Percentiles rank a stretch among this genome's conserved stretches.
Conservation (phyloP, 2,329 filamentous ascomycete species). For the Thermochaetoides dissita region DNA sequence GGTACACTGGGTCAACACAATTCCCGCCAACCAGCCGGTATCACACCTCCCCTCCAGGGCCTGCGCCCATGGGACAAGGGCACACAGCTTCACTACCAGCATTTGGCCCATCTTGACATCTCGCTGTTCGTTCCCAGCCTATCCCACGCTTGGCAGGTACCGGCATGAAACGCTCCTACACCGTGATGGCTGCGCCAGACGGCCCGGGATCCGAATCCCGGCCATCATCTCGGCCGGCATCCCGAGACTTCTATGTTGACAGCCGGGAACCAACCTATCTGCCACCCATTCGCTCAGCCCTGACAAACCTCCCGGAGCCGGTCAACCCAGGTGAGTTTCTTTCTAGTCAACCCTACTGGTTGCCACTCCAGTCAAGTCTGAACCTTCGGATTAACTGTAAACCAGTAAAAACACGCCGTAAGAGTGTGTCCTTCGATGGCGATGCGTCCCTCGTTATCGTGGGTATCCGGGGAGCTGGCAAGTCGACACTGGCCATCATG, state of each 20-base stretch:
- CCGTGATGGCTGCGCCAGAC: conserved; percentile 12
- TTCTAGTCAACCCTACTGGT: neutral
- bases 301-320: neutral
- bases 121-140: no score
- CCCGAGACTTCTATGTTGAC: conserved; percentile 3
- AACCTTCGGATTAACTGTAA: no score
- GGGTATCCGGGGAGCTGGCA: conserved; percentile 60
- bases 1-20: no score
- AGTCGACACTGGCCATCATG: conserved; percentile 63
- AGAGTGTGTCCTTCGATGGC: conserved; percentile 29
- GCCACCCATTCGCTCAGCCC: neutral
- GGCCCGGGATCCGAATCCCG: conserved; percentile 1
- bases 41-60: no score
- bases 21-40: no score
- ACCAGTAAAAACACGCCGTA: no score
- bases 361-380: neutral
- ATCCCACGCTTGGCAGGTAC: neutral
- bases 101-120: no score
- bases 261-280: neutral
- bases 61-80: no score
- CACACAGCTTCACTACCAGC: no score
- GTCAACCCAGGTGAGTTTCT: neutral
- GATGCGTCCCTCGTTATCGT: conserved; percentile 60
- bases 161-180: conserved; percentile 16
- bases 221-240: conserved; percentile 3